Conservation (phyloP, 257 asterid genomes). For the Ocimum tenuiflorum region DNA sequence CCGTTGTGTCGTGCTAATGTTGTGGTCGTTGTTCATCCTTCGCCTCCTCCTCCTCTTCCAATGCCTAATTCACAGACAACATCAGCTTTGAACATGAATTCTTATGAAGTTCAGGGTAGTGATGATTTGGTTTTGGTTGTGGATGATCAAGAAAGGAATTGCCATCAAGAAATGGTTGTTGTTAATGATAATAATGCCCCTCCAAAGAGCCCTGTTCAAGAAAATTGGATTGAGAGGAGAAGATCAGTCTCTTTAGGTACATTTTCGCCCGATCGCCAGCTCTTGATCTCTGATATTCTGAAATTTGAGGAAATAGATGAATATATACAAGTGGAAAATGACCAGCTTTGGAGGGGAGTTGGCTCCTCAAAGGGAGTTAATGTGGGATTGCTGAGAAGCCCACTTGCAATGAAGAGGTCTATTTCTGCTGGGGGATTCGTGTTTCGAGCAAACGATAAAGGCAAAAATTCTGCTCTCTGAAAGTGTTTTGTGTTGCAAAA, state of each 20-base stretch:
- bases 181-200: slow-evolving; percentile 10
- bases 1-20: slow-evolving; percentile 69
- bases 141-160: slow-evolving; percentile 34
- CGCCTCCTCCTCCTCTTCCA: slow-evolving; percentile 5
- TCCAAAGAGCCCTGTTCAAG: slow-evolving; percentile 12
- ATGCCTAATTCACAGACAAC: slow-evolving; percentile 13
- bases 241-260: slow-evolving; percentile 40
- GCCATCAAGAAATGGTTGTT: slow-evolving; percentile 22
- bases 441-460: slow-evolving; percentile 33
- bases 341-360: slow-evolving; percentile 26
- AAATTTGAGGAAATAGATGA: slow-evolving; percentile 32
- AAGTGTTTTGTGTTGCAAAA: slow-evolving; percentile 22
- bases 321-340: slow-evolving; percentile 12
- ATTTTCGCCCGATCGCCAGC: slow-evolving; percentile 26
- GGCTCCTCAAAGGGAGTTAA: slow-evolving; percentile 36
- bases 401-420: slow-evolving; percentile 40
- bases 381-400: slow-evolving; percentile 20
- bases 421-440: slow-evolving; percentile 39
- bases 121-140: slow-evolving; percentile 47
- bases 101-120: slow-evolving; percentile 34
- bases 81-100: slow-evolving; percentile 17
- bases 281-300: slow-evolving; percentile 32
- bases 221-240: slow-evolving; percentile 16
- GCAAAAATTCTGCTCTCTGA: slow-evolving; percentile 29
- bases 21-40: slow-evolving; percentile 17